Evolutionary conservation across 83 land plant species (phyloP), one percentile per base, ranked within the genome.

Genomic region (Picea mariana): DNA sequence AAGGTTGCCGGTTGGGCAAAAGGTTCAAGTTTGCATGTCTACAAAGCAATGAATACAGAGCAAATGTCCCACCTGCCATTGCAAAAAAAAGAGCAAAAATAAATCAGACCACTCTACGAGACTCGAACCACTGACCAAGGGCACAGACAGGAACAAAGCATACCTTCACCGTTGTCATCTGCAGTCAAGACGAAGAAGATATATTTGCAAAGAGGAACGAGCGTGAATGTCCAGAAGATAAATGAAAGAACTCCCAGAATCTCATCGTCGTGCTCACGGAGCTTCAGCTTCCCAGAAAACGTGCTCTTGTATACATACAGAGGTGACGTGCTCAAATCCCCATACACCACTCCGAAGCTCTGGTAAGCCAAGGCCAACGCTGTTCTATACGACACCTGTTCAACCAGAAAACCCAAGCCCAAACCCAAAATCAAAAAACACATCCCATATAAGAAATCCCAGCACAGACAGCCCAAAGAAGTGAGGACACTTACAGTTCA

Each of bases 61-160:
- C 95, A 87, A 95, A 95, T 0, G 93, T 91, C 40, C 97, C 97
- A 49, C 97, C 97, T 94, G 84, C 62, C 79, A 84, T 21, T 17
- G 47, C 17, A 86, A 80, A 55, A 23, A 13, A 4, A 49, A 52
- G 11, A 20, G 6, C 3, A 52, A 23, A 23, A 23, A 13, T 2
- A 44, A 23, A 23, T 13, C 34, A 58, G n/a, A 21, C 0, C 21
- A 75, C 26, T 16, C 6, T 49, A 40, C 4, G 12, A 47, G 26
- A 49, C 24, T 23, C 12, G 31, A 75, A 75, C 12, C 13, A 40
- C 49, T 47, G 15, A 9, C 59, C 27, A 26, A 27, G 3, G 3
- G 11, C 11, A 31, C 52, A 15, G 1, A 60, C 4, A 60, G 5
- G 2, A 2, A 27, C n/a, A 60, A 59, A 6, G 5, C 5, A 9